These are phyloP conservation scores for Globisporangium sylvaticum DNA, from an alignment of 352 stramenopile genomes.

Conservation along the genomic window DNA sequence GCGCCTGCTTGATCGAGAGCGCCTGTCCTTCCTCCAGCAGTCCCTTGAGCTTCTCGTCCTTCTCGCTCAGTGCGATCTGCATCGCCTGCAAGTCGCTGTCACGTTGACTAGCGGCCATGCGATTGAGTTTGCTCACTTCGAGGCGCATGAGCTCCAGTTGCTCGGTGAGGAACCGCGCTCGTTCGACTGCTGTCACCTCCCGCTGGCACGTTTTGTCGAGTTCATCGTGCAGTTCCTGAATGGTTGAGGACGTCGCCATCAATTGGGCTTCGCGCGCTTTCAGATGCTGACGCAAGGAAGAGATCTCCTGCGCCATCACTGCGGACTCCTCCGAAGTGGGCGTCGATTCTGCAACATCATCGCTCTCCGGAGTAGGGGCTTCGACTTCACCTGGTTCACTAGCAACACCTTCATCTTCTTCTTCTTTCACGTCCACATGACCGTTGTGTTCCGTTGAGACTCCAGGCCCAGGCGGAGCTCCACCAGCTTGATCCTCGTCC, in stretches of 20 bases:
- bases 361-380: neutral
- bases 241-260: conserved; percentile 52
- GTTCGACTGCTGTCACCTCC: conserved; percentile 59
- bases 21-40: conserved; percentile 73
- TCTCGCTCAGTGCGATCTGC: conserved; percentile 62
- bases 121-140: conserved; percentile 59
- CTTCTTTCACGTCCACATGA: neutral
- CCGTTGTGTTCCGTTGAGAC: neutral
- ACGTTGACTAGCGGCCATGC: conserved; percentile 31
- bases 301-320: conserved; percentile 13
- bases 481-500: neutral
- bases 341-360: neutral
- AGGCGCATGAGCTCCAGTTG: conserved; percentile 58
- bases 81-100: conserved; percentile 50
- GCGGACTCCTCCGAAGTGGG: neutral
- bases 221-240: conserved; percentile 71
- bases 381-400: neutral
- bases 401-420: neutral
- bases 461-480: neutral
- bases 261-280: conserved; percentile 59
- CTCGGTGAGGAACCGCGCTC: conserved; percentile 52
- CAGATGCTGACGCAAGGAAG: conserved; percentile 36
- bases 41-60: conserved; percentile 65
- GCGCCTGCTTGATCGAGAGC: conserved; percentile 73
- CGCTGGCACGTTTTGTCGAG: conserved; percentile 69